Base-by-base conservation (phyloP, 1,284 basidiomycete genomes). In the Fistulinella staudtii region DNA sequence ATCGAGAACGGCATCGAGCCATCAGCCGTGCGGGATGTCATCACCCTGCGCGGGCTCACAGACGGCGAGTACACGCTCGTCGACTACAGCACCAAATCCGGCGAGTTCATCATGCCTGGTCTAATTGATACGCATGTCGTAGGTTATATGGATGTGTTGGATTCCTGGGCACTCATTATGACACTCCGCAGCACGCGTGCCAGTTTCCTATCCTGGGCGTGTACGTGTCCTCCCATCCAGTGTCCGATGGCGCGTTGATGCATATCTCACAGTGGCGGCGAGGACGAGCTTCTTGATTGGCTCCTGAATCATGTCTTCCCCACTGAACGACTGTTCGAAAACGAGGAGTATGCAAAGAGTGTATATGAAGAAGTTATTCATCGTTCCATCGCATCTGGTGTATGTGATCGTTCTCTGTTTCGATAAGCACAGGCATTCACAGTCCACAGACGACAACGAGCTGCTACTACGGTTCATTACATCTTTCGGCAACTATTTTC, bases 121-220 rank as follows among this genome's bases (percentile, higher is more conserved):
- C 83, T 94, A 57, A 74, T 94, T 42, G 91, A 95, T 68, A 93
- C 91, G 7, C 91, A 93, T 65, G 89, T 87, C 18, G 86, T 89
- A 58, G 64, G 79, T 63, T 24, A 24, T 5, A 15, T 25, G 24
- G 11, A 25, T 11, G 7, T 6, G 24, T 11, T 11, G 11, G 7
- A 6, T 6, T 25, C 24, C 24, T 11, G 6, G 24, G 6, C 24
- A 6, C 11, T 25, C 24, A 25, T 7, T 25, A 6, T 11, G 11
- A 6, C 29, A 17, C 20, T 21, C 3, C n/a, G 25, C 50, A 92
- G 88, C 90, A 93, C 68, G 91, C 89, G 9, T 85, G 89, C 8
- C 89, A 93, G 61, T 77, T 87, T 50, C 88, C 91, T n/a, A 94
- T 91, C 62, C 73, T 88, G 34, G 92, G 87, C 50, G 76, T 78